phyloP scores from a whole-genome alignment of 306 rosid species.

The Medicago ruthenica region DNA sequence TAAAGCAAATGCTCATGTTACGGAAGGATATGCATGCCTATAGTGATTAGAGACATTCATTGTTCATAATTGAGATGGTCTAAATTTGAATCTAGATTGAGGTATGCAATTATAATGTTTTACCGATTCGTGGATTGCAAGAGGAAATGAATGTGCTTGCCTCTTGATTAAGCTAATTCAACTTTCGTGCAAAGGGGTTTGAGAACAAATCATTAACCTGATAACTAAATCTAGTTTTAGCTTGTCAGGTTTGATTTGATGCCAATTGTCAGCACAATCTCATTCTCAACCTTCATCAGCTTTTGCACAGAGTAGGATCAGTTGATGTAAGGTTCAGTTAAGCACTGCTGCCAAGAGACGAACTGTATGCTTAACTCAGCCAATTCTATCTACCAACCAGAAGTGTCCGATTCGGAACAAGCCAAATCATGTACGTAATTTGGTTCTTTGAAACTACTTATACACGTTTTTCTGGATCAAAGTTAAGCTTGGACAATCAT shows the following conservation, averaged over 20 bases:
- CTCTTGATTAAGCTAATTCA: not conserved
- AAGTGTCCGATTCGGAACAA: conserved; percentile 10
- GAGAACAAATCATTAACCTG: not conserved
- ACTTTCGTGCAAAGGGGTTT: not conserved
- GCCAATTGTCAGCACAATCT: not conserved
- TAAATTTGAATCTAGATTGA: conserved; percentile 18
- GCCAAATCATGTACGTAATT: conserved; percentile 16
- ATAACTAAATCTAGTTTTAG: not conserved
- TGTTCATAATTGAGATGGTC: not conserved
- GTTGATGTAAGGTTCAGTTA: not conserved
- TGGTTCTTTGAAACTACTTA: not conserved
- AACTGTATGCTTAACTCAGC: conserved; percentile 19
- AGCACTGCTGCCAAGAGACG: conserved; percentile 14
- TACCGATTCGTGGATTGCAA: not conserved
- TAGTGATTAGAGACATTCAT: conserved; percentile 7
- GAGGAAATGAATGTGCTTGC: not conserved
- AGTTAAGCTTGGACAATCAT: conserved; percentile 16
- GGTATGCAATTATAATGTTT: not conserved
- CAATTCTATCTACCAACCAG: conserved; percentile 31
- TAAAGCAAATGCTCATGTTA: not conserved
- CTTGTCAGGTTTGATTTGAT: not conserved
- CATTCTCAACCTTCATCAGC: not conserved
- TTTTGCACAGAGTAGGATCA: not conserved
- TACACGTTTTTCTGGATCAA: not conserved
- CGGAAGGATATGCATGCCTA: conserved; percentile 10